Evolutionary conservation across 192 early-diverging fungal genomes (phyloP).

Genomic region (Backusella luteola): DNA sequence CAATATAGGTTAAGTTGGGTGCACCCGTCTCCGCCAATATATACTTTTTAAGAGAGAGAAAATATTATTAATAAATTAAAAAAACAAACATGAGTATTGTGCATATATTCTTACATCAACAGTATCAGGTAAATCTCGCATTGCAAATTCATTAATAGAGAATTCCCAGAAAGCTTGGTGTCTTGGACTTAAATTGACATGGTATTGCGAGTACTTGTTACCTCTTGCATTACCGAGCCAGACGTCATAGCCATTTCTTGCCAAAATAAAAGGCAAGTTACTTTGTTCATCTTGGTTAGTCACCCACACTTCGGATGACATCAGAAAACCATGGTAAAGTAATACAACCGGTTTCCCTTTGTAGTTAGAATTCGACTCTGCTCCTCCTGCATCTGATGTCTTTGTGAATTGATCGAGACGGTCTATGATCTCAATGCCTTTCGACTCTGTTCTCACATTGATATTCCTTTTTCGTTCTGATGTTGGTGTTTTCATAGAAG

Average conservation of each 20-base stretch:
- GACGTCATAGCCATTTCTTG: slow-evolving; percentile 91
- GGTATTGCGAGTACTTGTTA: slow-evolving; percentile 92
- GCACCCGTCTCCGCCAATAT: slow-evolving; percentile 85
- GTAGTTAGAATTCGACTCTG: not conserved
- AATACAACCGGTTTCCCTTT: slow-evolving; percentile 77
- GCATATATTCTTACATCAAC: slow-evolving; percentile 59
- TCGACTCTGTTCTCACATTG: slow-evolving; percentile 2
- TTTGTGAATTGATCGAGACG: slow-evolving; percentile 16
- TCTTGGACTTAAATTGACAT: slow-evolving; percentile 61
- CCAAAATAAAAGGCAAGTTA: slow-evolving; percentile 81
- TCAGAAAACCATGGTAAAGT: slow-evolving; percentile 93
- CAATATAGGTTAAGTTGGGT: slow-evolving; percentile 82
- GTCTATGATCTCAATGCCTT: slow-evolving; percentile 23
- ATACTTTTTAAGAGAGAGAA: slow-evolving; percentile 39
- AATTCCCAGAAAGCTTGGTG: slow-evolving; percentile 89
- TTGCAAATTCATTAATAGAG: slow-evolving; percentile 89
- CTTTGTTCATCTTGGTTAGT: slow-evolving; percentile 74
- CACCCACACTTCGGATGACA: slow-evolving; percentile 92
- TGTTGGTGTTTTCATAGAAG: slow-evolving; percentile 26
- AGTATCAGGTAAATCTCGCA: slow-evolving; percentile 82
- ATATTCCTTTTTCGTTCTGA: not conserved
- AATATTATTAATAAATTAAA: slow-evolving; percentile 10
- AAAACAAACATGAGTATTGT: not conserved
- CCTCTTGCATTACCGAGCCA: slow-evolving; percentile 95
- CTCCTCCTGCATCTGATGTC: not conserved